A percentile compares a stretch with the other conserved stretches of the same genome.
These are phyloP conservation scores for Murraya koenigii DNA, from an alignment of 345 rosid species.

Conservation along the genomic window DNA sequence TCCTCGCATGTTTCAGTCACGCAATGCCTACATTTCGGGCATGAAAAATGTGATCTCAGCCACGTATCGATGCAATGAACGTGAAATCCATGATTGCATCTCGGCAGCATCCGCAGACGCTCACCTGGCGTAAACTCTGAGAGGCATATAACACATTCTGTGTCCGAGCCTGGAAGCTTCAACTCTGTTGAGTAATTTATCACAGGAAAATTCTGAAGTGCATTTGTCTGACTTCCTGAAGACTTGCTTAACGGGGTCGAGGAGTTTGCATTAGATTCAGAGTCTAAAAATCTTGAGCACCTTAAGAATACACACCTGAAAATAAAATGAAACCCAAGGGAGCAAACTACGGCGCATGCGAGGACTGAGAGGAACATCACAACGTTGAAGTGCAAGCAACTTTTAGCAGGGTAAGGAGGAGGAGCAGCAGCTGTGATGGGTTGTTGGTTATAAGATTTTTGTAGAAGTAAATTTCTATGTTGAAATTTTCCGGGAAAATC, in stretches of 20 bases:
- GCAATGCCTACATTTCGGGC: conserved; percentile 63
- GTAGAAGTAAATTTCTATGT: conserved; percentile 37
- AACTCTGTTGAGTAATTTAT: conserved; percentile 7
- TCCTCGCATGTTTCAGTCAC: conserved; percentile 32
- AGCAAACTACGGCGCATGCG: conserved; percentile 68
- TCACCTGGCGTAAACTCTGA: conserved; percentile 6
- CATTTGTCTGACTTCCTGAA: conserved; percentile 63
- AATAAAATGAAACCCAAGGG: conserved; percentile 63
- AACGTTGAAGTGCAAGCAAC: conserved; percentile 61
- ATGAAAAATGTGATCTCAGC: conserved; percentile 61
- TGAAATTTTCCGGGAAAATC: conserved; percentile 1
- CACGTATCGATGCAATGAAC: conserved; percentile 60
- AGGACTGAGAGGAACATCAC: conserved; percentile 74
- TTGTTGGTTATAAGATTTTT: conserved; percentile 6
- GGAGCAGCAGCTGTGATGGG: conserved; percentile 11
- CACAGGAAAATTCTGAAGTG: conserved; percentile 42
- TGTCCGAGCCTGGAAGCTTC: conserved; percentile 2
- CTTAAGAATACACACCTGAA: conserved; percentile 53
- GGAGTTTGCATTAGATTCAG: conserved; percentile 16
- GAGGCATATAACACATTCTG: conserved; percentile 18
- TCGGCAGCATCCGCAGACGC: conserved; percentile 45
- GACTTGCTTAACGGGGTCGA: conserved; percentile 39
- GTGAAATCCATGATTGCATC: conserved; percentile 71
- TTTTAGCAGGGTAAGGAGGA: conserved; percentile 27
- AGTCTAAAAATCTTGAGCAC: conserved; percentile 32